A percentile compares a stretch with the other conserved stretches of the same genome.
phyloP scores from a whole-genome alignment of 805 yeast species.

The Candida ascalaphidarum region DNA sequence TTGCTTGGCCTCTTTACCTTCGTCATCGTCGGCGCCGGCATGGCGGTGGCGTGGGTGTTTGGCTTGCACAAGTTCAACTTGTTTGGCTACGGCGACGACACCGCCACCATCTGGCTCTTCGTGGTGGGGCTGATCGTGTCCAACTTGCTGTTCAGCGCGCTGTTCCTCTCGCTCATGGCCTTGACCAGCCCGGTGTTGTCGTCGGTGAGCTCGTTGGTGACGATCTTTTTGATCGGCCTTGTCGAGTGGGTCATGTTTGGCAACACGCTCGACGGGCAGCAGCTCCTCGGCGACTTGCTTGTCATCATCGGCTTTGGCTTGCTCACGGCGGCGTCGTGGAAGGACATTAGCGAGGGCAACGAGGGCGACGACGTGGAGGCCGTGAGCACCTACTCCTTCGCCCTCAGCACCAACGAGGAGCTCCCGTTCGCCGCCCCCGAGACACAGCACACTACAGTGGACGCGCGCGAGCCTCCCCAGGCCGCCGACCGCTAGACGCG shows the following conservation, averaged over 20 bases:
- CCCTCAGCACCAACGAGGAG: slow-evolving; percentile 23
- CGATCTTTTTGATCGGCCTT: slow-evolving; percentile 72
- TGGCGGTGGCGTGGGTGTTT: slow-evolving; percentile 41
- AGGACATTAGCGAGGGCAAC: slow-evolving; percentile 46
- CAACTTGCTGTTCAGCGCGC: slow-evolving; percentile 61
- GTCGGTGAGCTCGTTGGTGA: slow-evolving; percentile 54
- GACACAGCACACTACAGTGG: no score
- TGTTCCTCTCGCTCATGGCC: slow-evolving; percentile 72
- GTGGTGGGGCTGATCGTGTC: slow-evolving; percentile 48
- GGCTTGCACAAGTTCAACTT: slow-evolving; percentile 53
- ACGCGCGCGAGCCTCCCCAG: no score
- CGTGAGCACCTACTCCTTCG: slow-evolving; percentile 34
- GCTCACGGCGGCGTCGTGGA: slow-evolving; percentile 59
- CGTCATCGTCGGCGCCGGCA: slow-evolving; percentile 36
- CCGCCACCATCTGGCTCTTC: slow-evolving; percentile 32
- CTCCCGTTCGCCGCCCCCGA: no score
- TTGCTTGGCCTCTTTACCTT: slow-evolving; percentile 54
- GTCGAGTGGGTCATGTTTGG: slow-evolving; percentile 68
- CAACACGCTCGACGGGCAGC: slow-evolving; percentile 43
- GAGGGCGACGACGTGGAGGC: slow-evolving; percentile 37
- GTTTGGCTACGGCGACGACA: slow-evolving; percentile 35
- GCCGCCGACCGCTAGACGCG: no score
- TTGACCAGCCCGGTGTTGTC: slow-evolving; percentile 81
- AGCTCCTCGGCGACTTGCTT: slow-evolving; percentile 59
- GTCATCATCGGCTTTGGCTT: slow-evolving; percentile 64